These are phyloP conservation scores for Epicoccum nigrum DNA, from an alignment of 2,329 filamentous ascomycete species.

Conservation along the genomic window DNA sequence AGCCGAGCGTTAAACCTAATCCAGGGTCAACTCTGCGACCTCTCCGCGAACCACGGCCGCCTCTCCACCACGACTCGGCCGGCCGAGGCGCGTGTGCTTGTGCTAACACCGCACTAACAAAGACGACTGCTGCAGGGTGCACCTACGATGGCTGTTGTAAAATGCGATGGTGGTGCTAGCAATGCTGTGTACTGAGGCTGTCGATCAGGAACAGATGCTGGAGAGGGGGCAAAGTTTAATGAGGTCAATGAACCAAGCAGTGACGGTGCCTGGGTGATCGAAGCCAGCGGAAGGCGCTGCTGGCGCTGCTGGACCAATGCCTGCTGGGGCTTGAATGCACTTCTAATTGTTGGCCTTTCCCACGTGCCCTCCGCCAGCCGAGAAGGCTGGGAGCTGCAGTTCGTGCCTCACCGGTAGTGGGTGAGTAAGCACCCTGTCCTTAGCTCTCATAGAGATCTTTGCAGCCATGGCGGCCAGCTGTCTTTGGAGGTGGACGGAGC, in stretches of 20 bases:
- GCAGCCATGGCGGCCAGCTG: too few relatives aligned
- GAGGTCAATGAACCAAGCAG: slow-evolving; percentile 9
- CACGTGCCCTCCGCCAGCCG: slow-evolving; percentile 6
- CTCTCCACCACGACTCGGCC: slow-evolving; percentile 20
- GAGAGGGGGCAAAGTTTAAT: background rate
- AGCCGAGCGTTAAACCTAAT: slow-evolving; percentile 22
- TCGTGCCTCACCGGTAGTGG: background rate
- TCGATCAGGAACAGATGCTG: background rate
- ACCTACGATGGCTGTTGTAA: slow-evolving; percentile 11
- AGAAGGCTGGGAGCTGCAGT: slow-evolving; percentile 10
- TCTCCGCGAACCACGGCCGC: slow-evolving; percentile 21
- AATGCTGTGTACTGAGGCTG: slow-evolving; percentile 20
- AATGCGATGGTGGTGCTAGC: background rate
- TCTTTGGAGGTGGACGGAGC: too few relatives aligned
- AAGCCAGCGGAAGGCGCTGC: slow-evolving; percentile 1
- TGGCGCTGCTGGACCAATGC: slow-evolving; percentile 4
- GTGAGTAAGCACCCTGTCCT: too few relatives aligned
- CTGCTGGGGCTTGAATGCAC: background rate
- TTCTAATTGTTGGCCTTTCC: background rate
- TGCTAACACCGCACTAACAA: slow-evolving; percentile 12
- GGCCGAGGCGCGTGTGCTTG: slow-evolving; percentile 17
- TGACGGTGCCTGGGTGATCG: slow-evolving; percentile 12
- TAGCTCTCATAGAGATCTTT: too few relatives aligned
- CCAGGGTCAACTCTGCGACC: slow-evolving; percentile 15
- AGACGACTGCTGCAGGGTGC: background rate